A percentile compares a stretch with the other conserved stretches of the same genome.
phyloP scores from a whole-genome alignment of 495 filamentous ascomycete genomes.

The Annulohypoxylon stygium region DNA sequence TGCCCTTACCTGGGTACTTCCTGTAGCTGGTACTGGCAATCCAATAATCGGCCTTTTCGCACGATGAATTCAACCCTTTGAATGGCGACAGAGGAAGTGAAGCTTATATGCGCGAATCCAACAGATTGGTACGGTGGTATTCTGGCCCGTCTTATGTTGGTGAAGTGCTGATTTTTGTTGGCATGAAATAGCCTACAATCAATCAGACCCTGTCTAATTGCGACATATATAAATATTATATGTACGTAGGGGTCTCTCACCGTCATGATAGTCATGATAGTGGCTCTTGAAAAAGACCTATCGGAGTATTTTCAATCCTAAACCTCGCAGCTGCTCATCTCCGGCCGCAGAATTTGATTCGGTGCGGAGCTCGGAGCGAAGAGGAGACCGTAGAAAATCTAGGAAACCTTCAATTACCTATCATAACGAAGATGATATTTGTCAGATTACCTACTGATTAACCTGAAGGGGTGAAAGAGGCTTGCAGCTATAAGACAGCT shows the following conservation, averaged over 20 bases:
- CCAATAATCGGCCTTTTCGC: neutral
- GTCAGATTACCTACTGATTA: conserved; percentile 5
- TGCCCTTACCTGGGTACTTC: conserved; percentile 20
- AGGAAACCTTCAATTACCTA: conserved; percentile 19
- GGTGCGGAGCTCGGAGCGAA: conserved; percentile 25
- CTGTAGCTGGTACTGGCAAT: neutral
- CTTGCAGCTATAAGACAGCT: conserved; percentile 26
- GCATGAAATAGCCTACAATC: conserved; percentile 18
- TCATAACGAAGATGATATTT: conserved; percentile 5
- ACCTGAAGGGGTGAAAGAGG: conserved; percentile 26
- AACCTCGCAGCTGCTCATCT: conserved; percentile 31
- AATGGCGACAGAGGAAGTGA: conserved; percentile 4
- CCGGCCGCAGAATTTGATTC: conserved; percentile 29
- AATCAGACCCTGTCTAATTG: conserved; percentile 32
- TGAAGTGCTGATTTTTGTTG: conserved; percentile 7
- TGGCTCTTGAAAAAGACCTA: conserved; percentile 18
- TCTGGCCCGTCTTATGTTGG: neutral
- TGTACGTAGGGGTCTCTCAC: conserved; percentile 7
- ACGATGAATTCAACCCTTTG: neutral
- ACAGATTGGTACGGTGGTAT: conserved; percentile 4
- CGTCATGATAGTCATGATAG: neutral
- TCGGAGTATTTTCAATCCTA: conserved; percentile 32
- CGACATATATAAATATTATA: conserved; percentile 19
- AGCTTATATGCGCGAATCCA: conserved; percentile 4
- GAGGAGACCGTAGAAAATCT: too few species aligned